Conservation (phyloP, 2,329 filamentous ascomycete genomes). For the Dothiorella sarmentorum region DNA sequence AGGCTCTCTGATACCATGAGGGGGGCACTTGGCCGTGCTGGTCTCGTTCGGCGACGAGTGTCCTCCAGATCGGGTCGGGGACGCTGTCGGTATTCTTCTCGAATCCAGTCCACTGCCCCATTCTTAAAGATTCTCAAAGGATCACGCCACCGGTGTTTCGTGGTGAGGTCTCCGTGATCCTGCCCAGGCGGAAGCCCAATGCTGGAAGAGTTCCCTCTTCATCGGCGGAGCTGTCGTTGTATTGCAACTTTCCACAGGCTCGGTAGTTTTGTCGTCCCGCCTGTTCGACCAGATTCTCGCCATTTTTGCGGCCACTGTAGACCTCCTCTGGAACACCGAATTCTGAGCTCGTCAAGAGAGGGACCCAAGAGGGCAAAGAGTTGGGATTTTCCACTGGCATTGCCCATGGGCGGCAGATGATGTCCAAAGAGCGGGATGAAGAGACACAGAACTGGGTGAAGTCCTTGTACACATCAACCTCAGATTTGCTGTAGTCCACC, state of each 20-base stretch:
- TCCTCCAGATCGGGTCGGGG: slow-evolving; percentile 23
- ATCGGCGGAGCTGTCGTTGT: slow-evolving; percentile 25
- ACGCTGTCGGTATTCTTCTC: slow-evolving; percentile 1
- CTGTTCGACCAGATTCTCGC: too few species aligned
- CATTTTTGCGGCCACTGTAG: neutral
- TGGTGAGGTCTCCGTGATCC: slow-evolving; percentile 18
- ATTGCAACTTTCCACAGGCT: slow-evolving; percentile 36
- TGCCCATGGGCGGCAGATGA: slow-evolving; percentile 42
- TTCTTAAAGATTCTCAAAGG: slow-evolving; percentile 20
- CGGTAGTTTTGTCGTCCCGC: slow-evolving; percentile 14
- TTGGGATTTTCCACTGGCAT: slow-evolving; percentile 1
- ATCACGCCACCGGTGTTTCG: slow-evolving; percentile 21
- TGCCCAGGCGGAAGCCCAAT: slow-evolving; percentile 31
- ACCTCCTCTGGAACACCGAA: neutral
- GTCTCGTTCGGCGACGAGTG: slow-evolving; percentile 22
- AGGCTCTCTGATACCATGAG: slow-evolving; percentile 24
- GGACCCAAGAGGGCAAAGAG: too few species aligned
- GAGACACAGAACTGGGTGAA: slow-evolving; percentile 37
- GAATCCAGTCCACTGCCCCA: neutral
- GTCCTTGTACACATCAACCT: slow-evolving; percentile 33
- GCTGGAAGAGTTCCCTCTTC: slow-evolving; percentile 35
- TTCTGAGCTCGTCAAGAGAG: neutral
- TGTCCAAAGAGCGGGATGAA: slow-evolving; percentile 32
- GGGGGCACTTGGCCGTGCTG: slow-evolving; percentile 22
- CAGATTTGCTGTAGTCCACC: slow-evolving; percentile 33